These are phyloP conservation scores for Fomitopsis serialis DNA, from an alignment of 768 basidiomycete genomes.

Conservation along the genomic window DNA sequence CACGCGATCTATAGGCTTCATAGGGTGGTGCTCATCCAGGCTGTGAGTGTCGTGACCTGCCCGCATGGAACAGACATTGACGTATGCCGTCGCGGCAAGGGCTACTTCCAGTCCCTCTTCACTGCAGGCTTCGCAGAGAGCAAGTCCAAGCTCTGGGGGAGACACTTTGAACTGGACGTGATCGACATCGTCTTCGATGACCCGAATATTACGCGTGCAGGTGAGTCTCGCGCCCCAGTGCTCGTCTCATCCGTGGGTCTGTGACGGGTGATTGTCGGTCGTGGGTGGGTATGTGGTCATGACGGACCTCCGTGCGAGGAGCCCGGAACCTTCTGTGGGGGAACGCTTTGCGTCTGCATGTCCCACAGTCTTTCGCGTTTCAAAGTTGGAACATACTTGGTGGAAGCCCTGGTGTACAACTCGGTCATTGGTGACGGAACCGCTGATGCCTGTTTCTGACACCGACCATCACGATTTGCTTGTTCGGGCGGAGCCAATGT, in stretches of 20 bases:
- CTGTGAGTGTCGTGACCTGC: constrained; percentile 40
- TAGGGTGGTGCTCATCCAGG: constrained; percentile 83
- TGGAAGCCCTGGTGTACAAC: too few relatives aligned
- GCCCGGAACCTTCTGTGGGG: too few relatives aligned
- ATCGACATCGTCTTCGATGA: constrained; percentile 77
- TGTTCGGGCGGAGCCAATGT: too few relatives aligned
- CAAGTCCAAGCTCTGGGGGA: constrained; percentile 15
- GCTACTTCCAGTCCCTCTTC: constrained; percentile 86
- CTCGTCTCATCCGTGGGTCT: neutral
- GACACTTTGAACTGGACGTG: constrained; percentile 37
- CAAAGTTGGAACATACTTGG: too few relatives aligned
- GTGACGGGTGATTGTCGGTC: neutral
- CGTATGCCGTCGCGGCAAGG: constrained; percentile 35
- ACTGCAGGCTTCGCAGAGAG: constrained; percentile 75
- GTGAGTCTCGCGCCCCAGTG: constrained; percentile 34
- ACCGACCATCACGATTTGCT: too few relatives aligned
- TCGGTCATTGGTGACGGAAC: too few relatives aligned
- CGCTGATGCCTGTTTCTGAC: too few relatives aligned
- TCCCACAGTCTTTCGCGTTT: too few relatives aligned
- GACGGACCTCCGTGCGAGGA: neutral
- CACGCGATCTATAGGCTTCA: constrained; percentile 74
- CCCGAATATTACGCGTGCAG: constrained; percentile 82
- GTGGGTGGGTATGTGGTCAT: neutral
- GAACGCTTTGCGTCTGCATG: too few relatives aligned
- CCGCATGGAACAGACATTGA: neutral